Evolutionary conservation across 495 filamentous ascomycete genomes (phyloP), one percentile per base, ranked within the genome.

Genomic region (Pyronema omphalodes): DNA sequence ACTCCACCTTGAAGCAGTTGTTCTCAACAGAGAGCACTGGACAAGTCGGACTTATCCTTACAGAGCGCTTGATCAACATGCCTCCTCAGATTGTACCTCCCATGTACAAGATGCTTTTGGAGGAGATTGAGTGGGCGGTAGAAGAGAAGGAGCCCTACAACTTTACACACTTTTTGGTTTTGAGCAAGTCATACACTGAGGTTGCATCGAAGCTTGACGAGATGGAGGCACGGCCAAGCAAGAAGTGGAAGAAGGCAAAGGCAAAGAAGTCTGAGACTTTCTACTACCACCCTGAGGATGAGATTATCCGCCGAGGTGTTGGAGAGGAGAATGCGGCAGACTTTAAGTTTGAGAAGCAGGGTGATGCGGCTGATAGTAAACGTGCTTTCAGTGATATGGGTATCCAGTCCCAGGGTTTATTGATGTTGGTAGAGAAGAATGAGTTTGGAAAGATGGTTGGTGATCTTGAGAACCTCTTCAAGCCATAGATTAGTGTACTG

Each of bases 251-350:
- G 67, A 79, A 78, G 67, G 70, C 73, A 9, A 66, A 70, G 66
- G 71, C 67, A 57, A 55, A 62, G 44, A 58, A 52, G 58, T 71
- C 71, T 54, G 73, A 74, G 39, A 66, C 68, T 12, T 88, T 88
- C 70, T 93, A 86, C 68, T 99, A 96, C 71, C 93, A 99, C 67
- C 86, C 91, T 2, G 93, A 99, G 68, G 93, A 99, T 64, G 91
- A 99, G 71, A 76, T 88, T 52, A 67, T 95, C 56, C 77, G 89
- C 60, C 75, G 76, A 56, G 40, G 14, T 5, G 35, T 18, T 7
- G 56, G 48, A 1, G 62, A 53, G 2, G 54, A 57, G 14, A 73
- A 86, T 68, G 82, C 84, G 9, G 83, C 79, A 9, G 73, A 73
- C 35, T 86, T 81, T 62, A 77, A 81, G 18, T 95, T 86, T 64